These are phyloP conservation scores for Lodderomyces elongisporus DNA, from an alignment of 1,139 yeast species.

Conservation along the genomic window DNA sequence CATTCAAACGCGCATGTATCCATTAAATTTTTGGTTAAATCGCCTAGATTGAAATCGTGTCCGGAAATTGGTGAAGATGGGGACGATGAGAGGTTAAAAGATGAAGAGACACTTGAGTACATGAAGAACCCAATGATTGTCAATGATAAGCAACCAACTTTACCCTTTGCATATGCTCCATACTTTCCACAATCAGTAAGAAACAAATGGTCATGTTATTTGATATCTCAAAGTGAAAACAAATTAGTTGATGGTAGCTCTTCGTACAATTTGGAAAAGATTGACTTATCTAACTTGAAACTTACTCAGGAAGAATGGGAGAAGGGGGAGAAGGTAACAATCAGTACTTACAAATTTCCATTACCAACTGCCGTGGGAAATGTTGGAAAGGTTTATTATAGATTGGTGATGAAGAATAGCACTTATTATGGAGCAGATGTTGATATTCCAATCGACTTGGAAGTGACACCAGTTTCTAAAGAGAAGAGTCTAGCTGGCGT, in stretches of 20 bases:
- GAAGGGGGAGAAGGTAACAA: constrained; percentile 40
- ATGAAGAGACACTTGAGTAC: constrained; percentile 56
- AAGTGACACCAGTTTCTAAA: constrained; percentile 50
- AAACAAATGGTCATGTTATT: constrained; percentile 62
- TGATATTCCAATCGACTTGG: constrained; percentile 61
- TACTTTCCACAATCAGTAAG: constrained; percentile 57
- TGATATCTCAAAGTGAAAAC: constrained; percentile 69
- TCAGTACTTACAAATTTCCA: constrained; percentile 73
- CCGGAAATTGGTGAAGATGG: constrained; percentile 42
- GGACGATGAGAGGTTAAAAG: constrained; percentile 30
- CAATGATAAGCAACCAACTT: constrained; percentile 58
- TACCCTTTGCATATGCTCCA: constrained; percentile 68
- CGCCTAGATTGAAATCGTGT: constrained; percentile 60
- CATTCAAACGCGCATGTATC: constrained; percentile 68
- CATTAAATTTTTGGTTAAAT: constrained; percentile 69
- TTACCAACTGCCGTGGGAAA: constrained; percentile 60
- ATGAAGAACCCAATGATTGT: constrained; percentile 68
- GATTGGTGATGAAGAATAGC: constrained; percentile 59
- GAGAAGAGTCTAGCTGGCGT: constrained; percentile 9
- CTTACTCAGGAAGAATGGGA: constrained; percentile 46
- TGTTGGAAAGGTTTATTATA: constrained; percentile 58
- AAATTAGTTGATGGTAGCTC: constrained; percentile 62
- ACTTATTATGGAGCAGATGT: constrained; percentile 70
- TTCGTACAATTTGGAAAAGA: constrained; percentile 51
- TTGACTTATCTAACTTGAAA: constrained; percentile 52